Evolutionary conservation across 2,329 filamentous ascomycete genomes (phyloP).

Genomic region (Neofusicoccum parvum): DNA sequence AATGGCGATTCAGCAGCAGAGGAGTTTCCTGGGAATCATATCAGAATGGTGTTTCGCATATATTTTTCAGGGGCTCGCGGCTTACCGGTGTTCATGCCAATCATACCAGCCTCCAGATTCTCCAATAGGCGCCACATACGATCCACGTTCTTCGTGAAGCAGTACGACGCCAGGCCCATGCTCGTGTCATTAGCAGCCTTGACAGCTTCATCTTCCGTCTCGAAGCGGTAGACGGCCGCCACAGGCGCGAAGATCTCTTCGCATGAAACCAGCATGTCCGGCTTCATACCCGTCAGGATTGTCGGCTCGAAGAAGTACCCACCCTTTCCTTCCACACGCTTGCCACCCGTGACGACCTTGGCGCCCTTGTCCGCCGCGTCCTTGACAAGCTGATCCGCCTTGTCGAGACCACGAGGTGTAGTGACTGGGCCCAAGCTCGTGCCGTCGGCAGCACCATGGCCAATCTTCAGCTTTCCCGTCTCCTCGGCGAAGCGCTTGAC

Average conservation of each 20-base stretch:
- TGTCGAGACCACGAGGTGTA: slow-evolving; percentile 57
- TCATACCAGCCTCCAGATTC: slow-evolving; percentile 38
- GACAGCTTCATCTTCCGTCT: slow-evolving; percentile 44
- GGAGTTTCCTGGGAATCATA: slow-evolving; percentile 4
- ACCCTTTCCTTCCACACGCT: slow-evolving; percentile 45
- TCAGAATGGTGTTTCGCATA: not conserved
- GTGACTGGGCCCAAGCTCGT: slow-evolving; percentile 52
- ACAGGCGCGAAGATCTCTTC: slow-evolving; percentile 45
- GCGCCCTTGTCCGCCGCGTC: slow-evolving; percentile 67
- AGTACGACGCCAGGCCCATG: slow-evolving; percentile 42
- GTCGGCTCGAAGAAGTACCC: slow-evolving; percentile 29
- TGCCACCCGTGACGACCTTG: slow-evolving; percentile 63
- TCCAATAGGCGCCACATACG: slow-evolving; percentile 33
- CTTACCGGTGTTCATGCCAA: slow-evolving; percentile 33
- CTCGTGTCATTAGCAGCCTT: slow-evolving; percentile 41
- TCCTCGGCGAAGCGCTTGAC: slow-evolving; percentile 50
- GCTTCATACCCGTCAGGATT: slow-evolving; percentile 38
- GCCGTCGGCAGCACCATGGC: slow-evolving; percentile 55
- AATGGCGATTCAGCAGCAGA: slow-evolving; percentile 64
- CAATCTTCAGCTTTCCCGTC: slow-evolving; percentile 59
- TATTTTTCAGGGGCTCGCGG: too few species aligned
- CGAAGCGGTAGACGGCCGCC: slow-evolving; percentile 37
- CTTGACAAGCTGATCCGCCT: slow-evolving; percentile 61
- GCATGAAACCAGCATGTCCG: slow-evolving; percentile 37
- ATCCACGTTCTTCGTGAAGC: slow-evolving; percentile 45